These are phyloP conservation scores for Vitis rotundifolia DNA, from an alignment of 164 flowering plant genomes.

Conservation along the genomic window DNA sequence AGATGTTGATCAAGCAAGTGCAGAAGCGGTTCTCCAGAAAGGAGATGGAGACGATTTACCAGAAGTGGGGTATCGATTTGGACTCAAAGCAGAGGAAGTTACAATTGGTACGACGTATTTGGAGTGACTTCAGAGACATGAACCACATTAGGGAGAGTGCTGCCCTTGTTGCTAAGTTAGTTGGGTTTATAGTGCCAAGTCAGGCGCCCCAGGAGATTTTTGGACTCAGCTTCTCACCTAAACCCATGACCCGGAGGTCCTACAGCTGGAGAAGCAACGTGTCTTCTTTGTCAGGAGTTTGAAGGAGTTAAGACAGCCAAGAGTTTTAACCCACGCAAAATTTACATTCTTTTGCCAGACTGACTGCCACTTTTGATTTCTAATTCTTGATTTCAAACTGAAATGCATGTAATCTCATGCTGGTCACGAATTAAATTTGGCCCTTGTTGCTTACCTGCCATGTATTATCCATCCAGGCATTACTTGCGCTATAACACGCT, in stretches of 20 bases:
- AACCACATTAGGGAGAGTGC: slow-evolving; percentile 57
- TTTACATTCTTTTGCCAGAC: too few species aligned
- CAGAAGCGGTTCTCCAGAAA: slow-evolving; percentile 32
- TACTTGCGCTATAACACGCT: too few species aligned
- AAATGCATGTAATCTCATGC: too few species aligned
- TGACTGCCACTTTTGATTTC: too few species aligned
- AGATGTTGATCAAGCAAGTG: slow-evolving; percentile 41
- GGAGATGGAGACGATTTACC: slow-evolving; percentile 42
- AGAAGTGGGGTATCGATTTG: slow-evolving; percentile 51
- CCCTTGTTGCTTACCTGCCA: too few species aligned
- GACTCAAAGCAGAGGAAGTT: slow-evolving; percentile 48
- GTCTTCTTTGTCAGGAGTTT: slow-evolving; percentile 8
- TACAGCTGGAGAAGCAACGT: slow-evolving; percentile 30
- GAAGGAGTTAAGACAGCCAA: too few species aligned
- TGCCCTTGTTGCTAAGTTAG: slow-evolving; percentile 46
- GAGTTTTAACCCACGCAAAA: too few species aligned
- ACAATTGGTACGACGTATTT: slow-evolving; percentile 40
- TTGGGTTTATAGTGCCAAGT: slow-evolving; percentile 30
- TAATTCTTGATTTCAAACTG: too few species aligned
- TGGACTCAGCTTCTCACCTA: slow-evolving; percentile 44
- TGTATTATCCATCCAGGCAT: too few species aligned
- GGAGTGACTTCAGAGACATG: slow-evolving; percentile 49
- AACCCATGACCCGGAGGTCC: slow-evolving; percentile 9
- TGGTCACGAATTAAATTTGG: too few species aligned
- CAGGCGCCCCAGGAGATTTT: slow-evolving; percentile 53